Evolutionary conservation across 805 yeast genomes (phyloP).

Genomic region (Dipodascus geniculatus): DNA sequence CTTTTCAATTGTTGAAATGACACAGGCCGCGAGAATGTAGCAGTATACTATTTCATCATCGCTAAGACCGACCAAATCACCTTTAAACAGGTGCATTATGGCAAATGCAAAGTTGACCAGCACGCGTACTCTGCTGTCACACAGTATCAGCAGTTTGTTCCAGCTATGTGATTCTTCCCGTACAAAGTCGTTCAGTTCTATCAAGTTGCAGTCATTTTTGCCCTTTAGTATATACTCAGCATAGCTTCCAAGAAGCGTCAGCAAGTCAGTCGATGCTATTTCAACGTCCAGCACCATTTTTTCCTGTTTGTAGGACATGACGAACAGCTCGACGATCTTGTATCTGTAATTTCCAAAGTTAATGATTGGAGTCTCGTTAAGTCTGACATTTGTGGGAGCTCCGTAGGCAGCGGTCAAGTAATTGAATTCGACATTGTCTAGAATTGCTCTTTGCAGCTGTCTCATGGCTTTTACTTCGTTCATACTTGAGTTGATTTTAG

Average conservation of each 20-base stretch:
- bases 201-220: background rate
- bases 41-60: background rate
- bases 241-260: background rate
- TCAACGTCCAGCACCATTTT: background rate
- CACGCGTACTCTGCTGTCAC: background rate
- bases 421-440: background rate
- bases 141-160: background rate
- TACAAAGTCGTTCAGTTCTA: background rate
- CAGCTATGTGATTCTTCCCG: background rate
- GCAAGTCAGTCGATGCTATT: background rate
- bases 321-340: background rate
- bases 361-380: background rate
- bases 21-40: constrained; percentile 1
- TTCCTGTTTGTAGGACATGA: constrained; percentile 1
- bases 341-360: background rate
- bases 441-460: background rate
- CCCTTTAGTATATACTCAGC: background rate
- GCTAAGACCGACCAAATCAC: background rate
- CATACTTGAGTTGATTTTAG: too few species aligned
- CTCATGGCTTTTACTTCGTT: background rate
- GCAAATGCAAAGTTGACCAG: constrained; percentile 1
- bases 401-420: background rate
- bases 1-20: background rate
- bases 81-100: background rate
- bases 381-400: background rate